Base-by-base conservation (phyloP, 164 flowering plant genomes). In the Umbilicus rupestris region DNA sequence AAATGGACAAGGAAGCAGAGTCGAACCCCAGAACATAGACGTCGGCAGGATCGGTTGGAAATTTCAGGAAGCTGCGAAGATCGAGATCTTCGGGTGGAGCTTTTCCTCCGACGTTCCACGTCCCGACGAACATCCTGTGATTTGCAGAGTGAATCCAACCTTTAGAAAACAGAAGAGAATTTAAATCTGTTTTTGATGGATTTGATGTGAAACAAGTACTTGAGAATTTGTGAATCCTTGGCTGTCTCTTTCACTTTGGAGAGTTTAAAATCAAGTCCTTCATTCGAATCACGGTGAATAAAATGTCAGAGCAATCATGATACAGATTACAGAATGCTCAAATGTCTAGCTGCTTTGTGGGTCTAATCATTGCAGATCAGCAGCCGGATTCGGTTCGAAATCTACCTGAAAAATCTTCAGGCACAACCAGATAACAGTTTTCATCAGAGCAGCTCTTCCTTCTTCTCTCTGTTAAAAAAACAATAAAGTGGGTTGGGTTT, bases 81-180 rank as follows among this genome's bases (percentile, higher is more conserved):
- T 87, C 79, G 70, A 89, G 75, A 20, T 73, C 87, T 10, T 77
- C 75, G 16, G 86, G 73, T 1, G 97, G 97, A 0, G 88, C 75
- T 64, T 82, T 87, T 59, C 97, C 97, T 60, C 92, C 97, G 2
- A 88, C 97, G 68, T 90, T 90, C 97, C 97, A 90, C 30, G 97
- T 88, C 63, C 97, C 97, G 74, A 88, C 90, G 63, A 88, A 80
- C 88, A 85, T 88, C 84, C 97, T 90, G 64, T 16, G 42, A 33
- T 5, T 17, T 60, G 26, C 24, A 1, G 5, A 52, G n/a, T n/a
- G 59, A 10, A 52, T 15, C 17, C 20, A 12, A 17, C 16, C 39
- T 20, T 62, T 35, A 19, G 41, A 62, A 20, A 62, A 39, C 41
- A 62, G 24, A 31, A 20, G 26, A 33, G 0, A 12, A 11, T n/a